A percentile compares a stretch with the other conserved stretches of the same genome.
phyloP scores from a whole-genome alignment of 306 rosid genomes.

The Casuarina cunninghamiana region DNA sequence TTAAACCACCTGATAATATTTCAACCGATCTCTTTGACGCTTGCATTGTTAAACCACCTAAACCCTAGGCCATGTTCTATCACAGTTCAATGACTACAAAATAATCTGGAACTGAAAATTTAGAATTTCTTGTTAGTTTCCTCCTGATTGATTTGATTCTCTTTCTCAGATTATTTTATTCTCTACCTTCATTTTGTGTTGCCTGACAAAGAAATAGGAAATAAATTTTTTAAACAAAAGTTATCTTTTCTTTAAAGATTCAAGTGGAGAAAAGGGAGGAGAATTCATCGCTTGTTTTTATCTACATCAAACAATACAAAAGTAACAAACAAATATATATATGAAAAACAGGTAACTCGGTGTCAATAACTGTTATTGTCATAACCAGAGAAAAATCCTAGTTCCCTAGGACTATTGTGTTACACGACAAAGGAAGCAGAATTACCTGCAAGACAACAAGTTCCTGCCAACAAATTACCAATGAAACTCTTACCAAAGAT shows the following conservation, averaged over 20 bases:
- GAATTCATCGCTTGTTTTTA: neutral
- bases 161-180: no score
- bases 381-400: neutral
- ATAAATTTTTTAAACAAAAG: neutral
- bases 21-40: no score
- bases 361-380: neutral
- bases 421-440: neutral
- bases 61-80: no score
- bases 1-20: no score
- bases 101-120: no score
- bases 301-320: neutral
- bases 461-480: neutral
- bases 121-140: no score
- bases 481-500: conserved; percentile 8
- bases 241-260: neutral
- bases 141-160: no score
- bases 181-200: neutral
- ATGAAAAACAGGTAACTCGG: neutral
- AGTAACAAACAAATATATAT: neutral
- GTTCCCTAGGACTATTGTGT: neutral
- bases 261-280: neutral
- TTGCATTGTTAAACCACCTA: no score
- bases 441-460: neutral
- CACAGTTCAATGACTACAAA: no score
- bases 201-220: neutral